These are phyloP conservation scores for Amaranthus cruentus DNA, from an alignment of 148 eudicot genomes.

Conservation along the genomic window DNA sequence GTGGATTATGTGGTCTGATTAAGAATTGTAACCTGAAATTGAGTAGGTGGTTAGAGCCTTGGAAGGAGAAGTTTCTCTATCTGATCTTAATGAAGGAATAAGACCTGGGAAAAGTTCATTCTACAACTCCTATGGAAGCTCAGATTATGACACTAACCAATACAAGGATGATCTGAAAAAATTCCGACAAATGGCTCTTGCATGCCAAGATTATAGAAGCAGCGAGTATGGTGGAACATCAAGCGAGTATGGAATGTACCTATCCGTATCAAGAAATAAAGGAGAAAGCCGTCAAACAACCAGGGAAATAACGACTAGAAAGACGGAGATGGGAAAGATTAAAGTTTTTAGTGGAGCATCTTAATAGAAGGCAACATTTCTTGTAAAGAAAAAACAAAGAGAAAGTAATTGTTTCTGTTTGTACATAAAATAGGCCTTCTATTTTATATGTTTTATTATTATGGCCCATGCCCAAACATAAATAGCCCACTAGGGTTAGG, in stretches of 20 bases:
- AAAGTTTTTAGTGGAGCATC: conserved; percentile 43
- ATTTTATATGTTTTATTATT: too few relatives aligned
- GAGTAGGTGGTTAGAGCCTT: conserved; percentile 89
- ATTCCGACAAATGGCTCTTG: conserved; percentile 71
- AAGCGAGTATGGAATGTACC: conserved; percentile 84
- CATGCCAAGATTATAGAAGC: conserved; percentile 66
- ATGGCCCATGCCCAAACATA: too few relatives aligned
- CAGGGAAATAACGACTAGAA: conserved; percentile 16
- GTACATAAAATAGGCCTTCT: too few relatives aligned
- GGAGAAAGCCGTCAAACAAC: conserved; percentile 50
- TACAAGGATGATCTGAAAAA: conserved; percentile 83
- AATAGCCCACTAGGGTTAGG: too few relatives aligned
- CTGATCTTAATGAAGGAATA: conserved; percentile 78
- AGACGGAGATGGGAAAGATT: conserved; percentile 74
- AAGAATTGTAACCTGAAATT: conserved; percentile 5
- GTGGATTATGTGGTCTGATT: conserved; percentile 1
- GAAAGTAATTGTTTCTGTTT: conserved; percentile 20
- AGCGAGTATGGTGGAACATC: conserved; percentile 80
- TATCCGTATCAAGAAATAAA: conserved; percentile 87
- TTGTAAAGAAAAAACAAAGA: conserved; percentile 20
- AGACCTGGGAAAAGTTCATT: conserved; percentile 75
- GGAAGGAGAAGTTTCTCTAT: conserved; percentile 84
- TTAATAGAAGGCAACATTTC: conserved; percentile 25
- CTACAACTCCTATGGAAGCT: conserved; percentile 71
- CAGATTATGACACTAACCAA: conserved; percentile 74